Base-by-base conservation (phyloP, 2,329 filamentous ascomycete genomes). In the Epichloe uncinata region DNA sequence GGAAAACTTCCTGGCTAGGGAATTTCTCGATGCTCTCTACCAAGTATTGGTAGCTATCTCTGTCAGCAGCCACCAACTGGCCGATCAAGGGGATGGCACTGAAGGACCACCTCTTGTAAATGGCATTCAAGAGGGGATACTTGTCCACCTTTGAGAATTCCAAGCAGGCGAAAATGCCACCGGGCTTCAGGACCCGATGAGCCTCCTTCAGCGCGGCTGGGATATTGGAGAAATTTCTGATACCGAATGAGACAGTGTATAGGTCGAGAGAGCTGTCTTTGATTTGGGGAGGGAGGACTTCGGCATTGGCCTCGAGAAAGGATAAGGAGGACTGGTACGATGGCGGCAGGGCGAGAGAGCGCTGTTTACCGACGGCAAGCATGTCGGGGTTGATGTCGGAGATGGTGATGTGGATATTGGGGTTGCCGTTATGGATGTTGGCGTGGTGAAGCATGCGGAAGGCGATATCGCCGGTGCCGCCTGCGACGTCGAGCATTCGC, bases 21-120 rank as follows among this genome's bases (percentile, higher is more conserved):
- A 97, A 97, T 45, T 79, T 74, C 69, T 96, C 90, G 66, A 98
- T 98, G 67, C 90, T 96, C 75, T 98, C 93, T 9, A 98, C 93
- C 9, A 98, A 75, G 69, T 98, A 98, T 73, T 98, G 93, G 68
- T 98, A 98, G 65, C 88, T 95, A 62, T 94, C 91, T 50, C 91
- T 76, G 65, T 98, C 94, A 6, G 87, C 88, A 2, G 93, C 91
- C 15, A 98, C 90, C 53, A 98, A 64, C 70, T 98, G 91, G 3
- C 93, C 94, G 61, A 98, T 96, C 57, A 98, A 67, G 0, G 93
- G 93, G 56, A 98, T 98, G 12, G 88, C 89, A 52, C 82, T 78
- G 66, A 98, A 98, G 53, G 87, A 95, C 90, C 94, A 98, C 52
- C 85, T 78, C 75, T 95, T 95, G 70, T 98, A 98, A 1, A 91